Evolutionary conservation across 2,329 filamentous ascomycete genomes (phyloP), one percentile per base, ranked within the genome.

Genomic region (Penicillium glabrum): DNA sequence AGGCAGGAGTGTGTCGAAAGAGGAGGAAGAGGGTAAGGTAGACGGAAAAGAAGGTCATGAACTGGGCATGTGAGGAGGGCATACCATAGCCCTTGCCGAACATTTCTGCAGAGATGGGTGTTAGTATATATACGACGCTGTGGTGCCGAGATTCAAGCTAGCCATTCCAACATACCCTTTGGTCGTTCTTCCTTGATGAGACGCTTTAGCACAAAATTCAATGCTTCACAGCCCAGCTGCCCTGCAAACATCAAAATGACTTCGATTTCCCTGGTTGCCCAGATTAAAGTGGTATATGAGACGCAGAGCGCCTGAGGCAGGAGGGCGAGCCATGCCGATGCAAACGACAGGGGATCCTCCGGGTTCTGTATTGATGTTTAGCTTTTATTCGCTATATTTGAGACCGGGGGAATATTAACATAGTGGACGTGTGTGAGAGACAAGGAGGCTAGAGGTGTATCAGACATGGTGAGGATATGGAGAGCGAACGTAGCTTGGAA

Each of bases 401-500:
- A 26, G 53, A 46, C n/a, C 1, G 23, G 37, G 39, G 41, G n/a
- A 29, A 27, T n/a, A 75, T 86, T 70, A 79, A 96, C 93, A 82
- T 98, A 98, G 80, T 95, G 91, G 66, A 98, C 93, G 79, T 98
- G 93, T 11, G 95, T 98, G 65, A 99, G 79, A 51, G 93, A 96
- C 59, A 99, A 84, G 24, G 93, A 98, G 51, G 93, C 91, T 56
- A 98, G 81, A 41, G 90, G 86, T 54, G 70, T 67, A 54, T 77
- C 74, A 33, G 63, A 65, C 65, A 70, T 72, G 35, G 51, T 63
- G 56, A 27, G 24, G 46, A 16, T 26, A 26, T 39, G 51, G 26
- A 8, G 44, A 51, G 27, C 23, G 10, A 23, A 24, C 14, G 11
- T 48, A 21, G 41, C n/a, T 39, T 39, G 41, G 35, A 19, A 24